Evolutionary conservation across 352 stramenopile species (phyloP).

Genomic region (Globisporangium sylvaticum): DNA sequence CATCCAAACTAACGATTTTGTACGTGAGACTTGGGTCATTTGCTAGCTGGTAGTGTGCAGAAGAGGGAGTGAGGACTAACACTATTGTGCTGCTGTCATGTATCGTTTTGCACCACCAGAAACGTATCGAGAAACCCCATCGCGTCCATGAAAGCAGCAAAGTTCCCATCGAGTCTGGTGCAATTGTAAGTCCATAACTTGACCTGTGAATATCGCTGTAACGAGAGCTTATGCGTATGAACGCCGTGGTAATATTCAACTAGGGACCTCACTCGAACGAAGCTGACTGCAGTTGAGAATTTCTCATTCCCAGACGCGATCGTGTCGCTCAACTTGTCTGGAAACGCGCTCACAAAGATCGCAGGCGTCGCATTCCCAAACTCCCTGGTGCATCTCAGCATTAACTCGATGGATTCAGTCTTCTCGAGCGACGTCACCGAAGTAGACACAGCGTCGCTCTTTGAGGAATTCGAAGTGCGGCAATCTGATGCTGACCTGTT

Average conservation of each 20-base stretch:
- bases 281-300: constrained; percentile 26
- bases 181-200: constrained; percentile 26
- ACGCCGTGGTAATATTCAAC: background rate
- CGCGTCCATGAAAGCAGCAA: constrained; percentile 20
- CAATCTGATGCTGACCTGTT: constrained; percentile 29
- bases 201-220: background rate
- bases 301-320: constrained; percentile 30
- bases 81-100: background rate
- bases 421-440: background rate
- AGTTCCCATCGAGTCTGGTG: constrained; percentile 22
- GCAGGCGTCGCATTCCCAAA: constrained; percentile 30
- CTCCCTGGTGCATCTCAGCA: constrained; percentile 20
- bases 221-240: background rate
- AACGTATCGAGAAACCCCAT: constrained; percentile 37
- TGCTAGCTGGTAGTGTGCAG: background rate
- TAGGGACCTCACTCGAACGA: constrained; percentile 20
- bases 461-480: constrained; percentile 41
- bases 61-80: background rate
- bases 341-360: constrained; percentile 34
- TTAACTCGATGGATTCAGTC: constrained; percentile 16
- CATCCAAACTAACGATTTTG: constrained; percentile 3
- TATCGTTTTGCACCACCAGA: constrained; percentile 9
- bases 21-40: background rate
- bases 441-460: background rate
- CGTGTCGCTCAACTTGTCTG: constrained; percentile 29